Evolutionary conservation across 192 early-diverging fungal genomes (phyloP), one percentile per base, ranked within the genome.

Genomic region (Irineochytrium annulatum): DNA sequence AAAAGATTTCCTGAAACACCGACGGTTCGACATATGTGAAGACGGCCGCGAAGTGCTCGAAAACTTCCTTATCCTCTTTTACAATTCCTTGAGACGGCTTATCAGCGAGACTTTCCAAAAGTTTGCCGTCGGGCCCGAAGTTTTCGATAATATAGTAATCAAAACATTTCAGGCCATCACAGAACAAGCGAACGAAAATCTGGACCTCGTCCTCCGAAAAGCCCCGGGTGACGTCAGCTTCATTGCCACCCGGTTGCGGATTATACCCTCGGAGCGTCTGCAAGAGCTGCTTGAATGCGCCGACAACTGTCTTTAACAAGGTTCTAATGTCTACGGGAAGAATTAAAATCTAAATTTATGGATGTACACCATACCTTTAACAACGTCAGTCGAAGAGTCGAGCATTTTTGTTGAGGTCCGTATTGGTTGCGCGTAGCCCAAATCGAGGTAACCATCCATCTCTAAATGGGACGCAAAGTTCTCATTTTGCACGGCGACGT

Each of bases 1-100:
- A 85, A 83, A 99, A 96, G 29, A 90, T 84, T 58, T 99, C 94
- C 63, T 97, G 97, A 58, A 91, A 93, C 34, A 91, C 87, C 64
- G 90, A 89, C 26, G 88, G 57, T 32, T 59, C 52, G 19, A 60
- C 57, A 8, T 34, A 31, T 6, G 87, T 85, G 65, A 96, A 96
- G 2, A 92, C 81, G 24, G 83, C 79, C 1, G 88, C 85, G 77
- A 96, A 94, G 35, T 84, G 81, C 56, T 95, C 93, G 28, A 91
- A 77, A 37, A 88, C 85, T 60, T 95, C 91, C 52, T 93, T 94
- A 52, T 88, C 91, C 28, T 89, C 83, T 65, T 89, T 88, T 31
- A 85, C 55, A 34, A 61, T 46, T 19, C 49, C 27, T 16, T 45
- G 57, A 1, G 59, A 32, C n/a, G 43, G 65, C 24, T 35, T 48